Evolutionary conservation across 108 stramenopile genomes (phyloP).

Genomic region (Cyclotella cryptica): DNA sequence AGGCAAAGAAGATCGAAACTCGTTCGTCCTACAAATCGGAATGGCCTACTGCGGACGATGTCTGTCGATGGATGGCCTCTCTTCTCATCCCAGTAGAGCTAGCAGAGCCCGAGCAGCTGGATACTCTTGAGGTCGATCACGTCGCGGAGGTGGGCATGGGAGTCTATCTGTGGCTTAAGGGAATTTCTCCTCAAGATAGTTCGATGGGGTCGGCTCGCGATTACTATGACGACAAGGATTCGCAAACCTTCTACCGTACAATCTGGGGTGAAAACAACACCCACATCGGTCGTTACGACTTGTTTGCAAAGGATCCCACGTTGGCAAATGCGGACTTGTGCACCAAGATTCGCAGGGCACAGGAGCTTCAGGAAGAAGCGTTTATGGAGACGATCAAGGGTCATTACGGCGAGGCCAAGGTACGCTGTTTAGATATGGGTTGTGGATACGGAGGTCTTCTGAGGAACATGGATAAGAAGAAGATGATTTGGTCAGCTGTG

Average conservation of each 20-base stretch:
- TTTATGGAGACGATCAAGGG: slow-evolving; percentile 40
- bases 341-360: slow-evolving; percentile 37
- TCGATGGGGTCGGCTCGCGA: slow-evolving; percentile 42
- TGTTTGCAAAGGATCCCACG: slow-evolving; percentile 29
- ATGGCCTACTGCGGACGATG: slow-evolving; percentile 48
- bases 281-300: slow-evolving; percentile 58
- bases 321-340: slow-evolving; percentile 23
- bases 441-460: slow-evolving; percentile 59
- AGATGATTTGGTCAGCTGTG: slow-evolving; percentile 52
- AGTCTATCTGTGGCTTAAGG: slow-evolving; percentile 58
- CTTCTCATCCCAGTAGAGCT: slow-evolving; percentile 51
- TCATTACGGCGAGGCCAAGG: slow-evolving; percentile 26
- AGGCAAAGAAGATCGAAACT: slow-evolving; percentile 34
- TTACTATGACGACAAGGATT: slow-evolving; percentile 60
- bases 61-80: slow-evolving; percentile 37
- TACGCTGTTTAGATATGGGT: slow-evolving; percentile 55
- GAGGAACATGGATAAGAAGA: slow-evolving; percentile 42
- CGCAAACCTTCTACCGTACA: slow-evolving; percentile 58
- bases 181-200: slow-evolving; percentile 33
- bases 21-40: slow-evolving; percentile 49
- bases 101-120: slow-evolving; percentile 20
- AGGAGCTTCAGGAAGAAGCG: slow-evolving; percentile 47
- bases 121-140: slow-evolving; percentile 37
- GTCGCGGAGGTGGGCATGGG: slow-evolving; percentile 43
- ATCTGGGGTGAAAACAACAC: slow-evolving; percentile 58